These are phyloP conservation scores for Hyphopichia burtonii DNA, from an alignment of 1,139 yeast species.

Conservation along the genomic window DNA sequence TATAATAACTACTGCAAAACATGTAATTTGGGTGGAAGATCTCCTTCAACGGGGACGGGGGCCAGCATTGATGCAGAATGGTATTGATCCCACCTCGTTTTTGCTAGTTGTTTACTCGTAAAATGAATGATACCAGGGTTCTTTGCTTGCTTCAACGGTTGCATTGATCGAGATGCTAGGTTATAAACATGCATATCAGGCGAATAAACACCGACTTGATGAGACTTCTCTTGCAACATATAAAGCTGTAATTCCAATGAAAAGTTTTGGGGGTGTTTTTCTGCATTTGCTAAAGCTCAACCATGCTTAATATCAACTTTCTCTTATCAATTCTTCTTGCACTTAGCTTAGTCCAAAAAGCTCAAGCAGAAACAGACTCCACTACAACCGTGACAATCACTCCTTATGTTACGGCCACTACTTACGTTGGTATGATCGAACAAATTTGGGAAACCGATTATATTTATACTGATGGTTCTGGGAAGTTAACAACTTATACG, in stretches of 20 bases:
- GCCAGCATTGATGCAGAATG: not conserved
- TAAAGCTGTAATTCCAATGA: no score
- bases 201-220: no score
- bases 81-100: not conserved
- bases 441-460: conserved; percentile 34
- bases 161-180: not conserved
- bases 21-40: not conserved
- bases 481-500: conserved; percentile 34
- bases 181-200: no score
- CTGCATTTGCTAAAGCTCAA: no score
- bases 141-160: not conserved
- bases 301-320: not conserved
- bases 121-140: not conserved
- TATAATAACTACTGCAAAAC: not conserved
- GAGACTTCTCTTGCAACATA: no score
- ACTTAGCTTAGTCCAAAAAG: not conserved
- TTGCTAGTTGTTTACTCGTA: not conserved
- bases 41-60: not conserved
- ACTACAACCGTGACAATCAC: conserved; percentile 28
- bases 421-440: conserved; percentile 27
- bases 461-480: conserved; percentile 30
- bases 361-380: conserved; percentile 12
- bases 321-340: not conserved
- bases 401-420: conserved; percentile 31
- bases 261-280: no score